Conservation (phyloP, 352 stramenopile genomes). For the Globisporangium camurandrum region DNA sequence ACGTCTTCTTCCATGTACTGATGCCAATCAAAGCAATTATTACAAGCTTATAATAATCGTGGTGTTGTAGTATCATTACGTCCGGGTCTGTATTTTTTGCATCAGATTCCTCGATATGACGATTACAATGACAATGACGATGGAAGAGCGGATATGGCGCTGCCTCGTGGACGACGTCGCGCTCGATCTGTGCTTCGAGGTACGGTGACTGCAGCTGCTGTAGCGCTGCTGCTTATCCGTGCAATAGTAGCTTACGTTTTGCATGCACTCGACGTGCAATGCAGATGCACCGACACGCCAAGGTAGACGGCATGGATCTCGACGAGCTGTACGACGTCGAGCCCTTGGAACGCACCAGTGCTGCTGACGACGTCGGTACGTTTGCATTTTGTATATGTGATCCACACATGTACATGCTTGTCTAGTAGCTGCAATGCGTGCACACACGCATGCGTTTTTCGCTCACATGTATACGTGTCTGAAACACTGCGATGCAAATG, state of each 20-base stretch:
- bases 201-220: slow-evolving; percentile 6
- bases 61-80: neutral
- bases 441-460: neutral
- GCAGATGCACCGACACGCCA: slow-evolving; percentile 58
- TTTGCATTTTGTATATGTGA: too few species aligned
- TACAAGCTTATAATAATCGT: too few species aligned
- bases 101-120: neutral
- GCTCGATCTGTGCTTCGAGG: slow-evolving; percentile 66
- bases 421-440: too few species aligned
- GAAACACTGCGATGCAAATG: slow-evolving; percentile 8
- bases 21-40: too few species aligned
- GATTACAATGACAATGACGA: neutral
- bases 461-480: neutral
- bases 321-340: slow-evolving; percentile 70
- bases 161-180: slow-evolving; percentile 55
- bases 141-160: slow-evolving; percentile 37
- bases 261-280: too few species aligned
- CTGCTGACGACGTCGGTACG: slow-evolving; percentile 4
- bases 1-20: too few species aligned
- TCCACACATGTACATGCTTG: too few species aligned
- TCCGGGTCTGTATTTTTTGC: neutral
- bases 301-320: slow-evolving; percentile 48
- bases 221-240: neutral
- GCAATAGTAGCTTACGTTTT: neutral
- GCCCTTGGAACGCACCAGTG: slow-evolving; percentile 30